Conservation (phyloP, 2,329 filamentous ascomycete genomes). For the Polychaeton citri region DNA sequence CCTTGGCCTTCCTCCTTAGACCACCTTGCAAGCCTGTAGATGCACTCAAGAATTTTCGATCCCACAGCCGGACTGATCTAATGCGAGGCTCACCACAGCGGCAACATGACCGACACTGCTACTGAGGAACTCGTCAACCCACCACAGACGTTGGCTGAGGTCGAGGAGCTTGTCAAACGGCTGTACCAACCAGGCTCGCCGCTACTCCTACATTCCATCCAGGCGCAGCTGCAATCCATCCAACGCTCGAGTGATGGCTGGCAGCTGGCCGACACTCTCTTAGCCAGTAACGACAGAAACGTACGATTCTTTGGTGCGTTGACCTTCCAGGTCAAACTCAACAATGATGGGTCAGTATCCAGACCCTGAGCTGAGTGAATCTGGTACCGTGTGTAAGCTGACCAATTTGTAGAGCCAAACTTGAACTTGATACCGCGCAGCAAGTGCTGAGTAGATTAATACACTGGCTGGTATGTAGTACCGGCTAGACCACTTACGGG, state of each 20-base stretch:
- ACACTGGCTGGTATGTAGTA: slow-evolving; percentile 42
- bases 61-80: no score
- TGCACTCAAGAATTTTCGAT: no score
- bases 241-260: slow-evolving; percentile 74
- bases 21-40: no score
- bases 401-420: slow-evolving; percentile 20
- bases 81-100: no score
- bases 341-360: slow-evolving; percentile 33
- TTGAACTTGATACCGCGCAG: slow-evolving; percentile 45
- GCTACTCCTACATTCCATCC: slow-evolving; percentile 39
- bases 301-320: slow-evolving; percentile 86
- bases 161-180: slow-evolving; percentile 33
- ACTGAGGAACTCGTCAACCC: not conserved
- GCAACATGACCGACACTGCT: not conserved
- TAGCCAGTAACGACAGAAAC: slow-evolving; percentile 56
- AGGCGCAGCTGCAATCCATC: slow-evolving; percentile 63
- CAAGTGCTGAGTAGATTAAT: slow-evolving; percentile 49
- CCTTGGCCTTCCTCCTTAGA: no score
- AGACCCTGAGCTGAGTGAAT: slow-evolving; percentile 17
- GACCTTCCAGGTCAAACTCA: slow-evolving; percentile 88
- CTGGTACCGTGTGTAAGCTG: slow-evolving; percentile 8
- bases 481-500: no score
- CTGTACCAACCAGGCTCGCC: slow-evolving; percentile 35
- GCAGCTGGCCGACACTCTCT: slow-evolving; percentile 66
- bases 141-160: slow-evolving; percentile 7